These are phyloP conservation scores for Podospora pseudoanserina DNA, from an alignment of 495 filamentous ascomycete genomes.

Conservation along the genomic window DNA sequence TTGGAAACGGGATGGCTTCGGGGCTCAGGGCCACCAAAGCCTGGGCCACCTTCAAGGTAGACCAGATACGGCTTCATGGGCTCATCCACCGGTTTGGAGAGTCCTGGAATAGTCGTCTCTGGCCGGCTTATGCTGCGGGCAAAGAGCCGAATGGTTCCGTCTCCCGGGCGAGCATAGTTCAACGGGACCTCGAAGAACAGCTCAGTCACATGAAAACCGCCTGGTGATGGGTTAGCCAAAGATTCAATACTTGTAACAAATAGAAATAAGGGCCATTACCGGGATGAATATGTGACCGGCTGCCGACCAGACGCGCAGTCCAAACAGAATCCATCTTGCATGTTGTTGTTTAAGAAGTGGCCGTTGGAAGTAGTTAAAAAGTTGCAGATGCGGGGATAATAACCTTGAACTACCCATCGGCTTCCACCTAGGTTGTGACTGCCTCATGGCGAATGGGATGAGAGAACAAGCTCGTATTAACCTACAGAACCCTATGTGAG, in stretches of 20 bases:
- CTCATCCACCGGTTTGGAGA: conserved; percentile 25
- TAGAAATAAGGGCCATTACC: not conserved
- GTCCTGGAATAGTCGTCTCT: conserved; percentile 55
- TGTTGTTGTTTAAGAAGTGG: not conserved
- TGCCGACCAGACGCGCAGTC: not conserved
- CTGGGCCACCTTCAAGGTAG: conserved; percentile 73
- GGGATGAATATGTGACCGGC: not conserved
- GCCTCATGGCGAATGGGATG: not conserved
- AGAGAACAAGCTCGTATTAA: not conserved
- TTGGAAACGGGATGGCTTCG: conserved; percentile 66
- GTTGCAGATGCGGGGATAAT: not conserved
- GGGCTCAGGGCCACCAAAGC: conserved; percentile 67
- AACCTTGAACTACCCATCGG: too few species aligned
- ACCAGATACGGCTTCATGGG: conserved; percentile 47
- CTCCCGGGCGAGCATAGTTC: conserved; percentile 62
- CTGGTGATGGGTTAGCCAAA: conserved; percentile 35
- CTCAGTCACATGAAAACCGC: conserved; percentile 72
- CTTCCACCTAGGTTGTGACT: too few species aligned
- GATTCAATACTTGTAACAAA: not conserved
- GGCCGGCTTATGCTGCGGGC: conserved; percentile 65
- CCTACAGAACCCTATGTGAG: not conserved
- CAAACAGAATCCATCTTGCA: not conserved
- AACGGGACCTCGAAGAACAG: conserved; percentile 81
- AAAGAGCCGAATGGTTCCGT: conserved; percentile 67
- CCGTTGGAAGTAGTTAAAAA: not conserved